phyloP scores from a whole-genome alignment of 768 basidiomycete genomes.

The Lactarius tabidus region DNA sequence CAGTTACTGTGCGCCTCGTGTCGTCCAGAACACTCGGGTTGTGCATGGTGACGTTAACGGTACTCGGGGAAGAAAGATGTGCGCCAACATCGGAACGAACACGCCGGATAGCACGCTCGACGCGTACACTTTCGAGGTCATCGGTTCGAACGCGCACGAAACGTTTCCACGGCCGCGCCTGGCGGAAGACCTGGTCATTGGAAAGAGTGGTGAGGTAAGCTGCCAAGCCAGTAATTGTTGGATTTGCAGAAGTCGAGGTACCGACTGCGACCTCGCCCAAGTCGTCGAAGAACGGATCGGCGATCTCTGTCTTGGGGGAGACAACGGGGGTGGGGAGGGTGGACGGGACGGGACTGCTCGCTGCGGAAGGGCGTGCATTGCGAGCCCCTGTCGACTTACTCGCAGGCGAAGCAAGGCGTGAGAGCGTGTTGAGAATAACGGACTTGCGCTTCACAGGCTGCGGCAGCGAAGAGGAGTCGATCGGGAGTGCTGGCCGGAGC shows the following conservation, averaged over 20 bases:
- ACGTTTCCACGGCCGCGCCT: slow-evolving; percentile 71
- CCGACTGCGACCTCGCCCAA: slow-evolving; percentile 26
- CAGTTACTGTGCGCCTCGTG: slow-evolving; percentile 8
- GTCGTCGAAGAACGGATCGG: slow-evolving; percentile 54
- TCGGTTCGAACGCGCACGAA: slow-evolving; percentile 85
- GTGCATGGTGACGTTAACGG: slow-evolving; percentile 25
- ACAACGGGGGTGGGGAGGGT: slow-evolving; percentile 41
- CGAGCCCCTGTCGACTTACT: slow-evolving; percentile 43
- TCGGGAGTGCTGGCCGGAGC: slow-evolving; percentile 58
- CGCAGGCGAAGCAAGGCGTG: slow-evolving; percentile 73
- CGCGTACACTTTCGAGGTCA: slow-evolving; percentile 81
- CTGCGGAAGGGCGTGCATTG: slow-evolving; percentile 18
- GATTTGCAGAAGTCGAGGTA: slow-evolving; percentile 29
- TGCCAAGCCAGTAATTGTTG: slow-evolving; percentile 56
- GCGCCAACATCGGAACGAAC: slow-evolving; percentile 81
- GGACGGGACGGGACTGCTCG: slow-evolving; percentile 35
- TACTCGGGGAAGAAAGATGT: slow-evolving; percentile 44
- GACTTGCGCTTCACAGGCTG: slow-evolving; percentile 69
- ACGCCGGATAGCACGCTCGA: slow-evolving; percentile 84
- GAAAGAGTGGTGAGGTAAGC: slow-evolving; percentile 77
- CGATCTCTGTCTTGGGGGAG: slow-evolving; percentile 52
- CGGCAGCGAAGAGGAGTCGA: slow-evolving; percentile 52
- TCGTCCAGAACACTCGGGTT: slow-evolving; percentile 18
- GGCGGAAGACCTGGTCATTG: slow-evolving; percentile 59
- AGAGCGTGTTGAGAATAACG: slow-evolving; percentile 81